A percentile compares a stretch with the other conserved stretches of the same genome.
Evolutionary conservation across 106 monocot genomes (phyloP).

Genomic region (Dendrobium nobile): DNA sequence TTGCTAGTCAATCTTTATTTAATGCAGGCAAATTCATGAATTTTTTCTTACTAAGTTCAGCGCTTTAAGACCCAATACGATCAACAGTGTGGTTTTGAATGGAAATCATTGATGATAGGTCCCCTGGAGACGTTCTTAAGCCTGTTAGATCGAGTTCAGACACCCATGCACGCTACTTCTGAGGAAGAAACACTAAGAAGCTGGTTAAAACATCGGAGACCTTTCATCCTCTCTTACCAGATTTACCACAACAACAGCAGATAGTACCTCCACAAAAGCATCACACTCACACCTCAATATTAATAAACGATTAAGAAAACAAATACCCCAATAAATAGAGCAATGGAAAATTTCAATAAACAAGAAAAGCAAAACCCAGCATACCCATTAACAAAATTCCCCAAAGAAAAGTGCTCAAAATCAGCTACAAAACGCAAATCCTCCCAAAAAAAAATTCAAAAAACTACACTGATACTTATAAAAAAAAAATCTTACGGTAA

Average conservation of each 20-base stretch:
- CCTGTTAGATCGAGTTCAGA: too few species aligned
- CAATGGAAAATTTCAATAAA: not conserved
- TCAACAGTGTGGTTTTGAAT: too few species aligned
- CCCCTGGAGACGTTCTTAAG: too few species aligned
- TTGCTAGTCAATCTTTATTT: too few species aligned
- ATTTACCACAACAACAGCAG: not conserved
- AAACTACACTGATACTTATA: not conserved
- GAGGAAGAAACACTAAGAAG: too few species aligned
- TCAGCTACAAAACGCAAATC: not conserved
- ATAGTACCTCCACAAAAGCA: not conserved
- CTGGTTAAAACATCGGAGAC: too few species aligned
- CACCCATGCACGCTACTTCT: too few species aligned
- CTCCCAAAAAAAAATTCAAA: not conserved
- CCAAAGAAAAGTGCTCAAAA: not conserved
- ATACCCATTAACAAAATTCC: not conserved
- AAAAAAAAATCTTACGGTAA: not conserved
- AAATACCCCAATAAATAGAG: not conserved
- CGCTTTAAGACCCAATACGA: too few species aligned
- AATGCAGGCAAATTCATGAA: too few species aligned
- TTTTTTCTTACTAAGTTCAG: too few species aligned
- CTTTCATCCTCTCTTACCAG: not conserved
- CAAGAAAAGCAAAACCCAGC: not conserved
- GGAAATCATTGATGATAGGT: too few species aligned
- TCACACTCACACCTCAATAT: not conserved
- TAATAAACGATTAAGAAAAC: not conserved